Base-by-base conservation (phyloP, 768 basidiomycete genomes). In the Suillus hirtellus region DNA sequence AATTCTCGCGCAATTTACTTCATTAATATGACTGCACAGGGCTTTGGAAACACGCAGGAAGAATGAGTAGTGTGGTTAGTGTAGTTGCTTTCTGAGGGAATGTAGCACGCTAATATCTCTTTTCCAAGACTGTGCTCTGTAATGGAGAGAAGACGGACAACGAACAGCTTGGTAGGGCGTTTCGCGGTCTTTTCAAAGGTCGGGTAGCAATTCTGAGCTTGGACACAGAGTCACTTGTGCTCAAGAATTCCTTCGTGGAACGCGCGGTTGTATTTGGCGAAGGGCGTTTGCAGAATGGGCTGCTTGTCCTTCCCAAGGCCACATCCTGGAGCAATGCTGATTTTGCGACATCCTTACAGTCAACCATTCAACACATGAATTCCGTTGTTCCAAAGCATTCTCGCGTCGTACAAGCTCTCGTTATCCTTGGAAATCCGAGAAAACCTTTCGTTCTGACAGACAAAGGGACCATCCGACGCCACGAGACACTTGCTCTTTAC, bases 121-220 rank as follows among this genome's bases (percentile, higher is more conserved):
- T 47, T 24, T 12, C 21, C 3, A 47, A 47, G 46, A 47, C 46
- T 24, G 46, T 47, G 2, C 46, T 47, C 5, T 5, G 21, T 11
- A 47, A 47, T 47, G 46, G 46, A 24, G 46, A 47, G 46, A 47
- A 47, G 46, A 47, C 46, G 5, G 46, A 47, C 21, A 47, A 47
- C 12, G 46, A 47, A 2, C 46, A 47, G 46, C 46, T 47, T 47
- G 46, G 46, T 47, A 47, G 21, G 19, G 21, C 12, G 3, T 46
- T 46, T 46, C 5, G 21, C 12, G n/a, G 21, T 24, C 21, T 14
- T 12, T 21, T 47, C n/a, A 12, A 46, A 21, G 21, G 21, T 21
- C 46, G 12, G 21, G 21, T 24, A 14, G 21, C 21, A 47, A 24
- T 7, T 24, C 46, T 47, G 46, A 47, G 12, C 46, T 21, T 47